Evolutionary conservation across 1,284 basidiomycete genomes (phyloP), one percentile per base, ranked within the genome.

Genomic region (Bondarzewia mesenterica): DNA sequence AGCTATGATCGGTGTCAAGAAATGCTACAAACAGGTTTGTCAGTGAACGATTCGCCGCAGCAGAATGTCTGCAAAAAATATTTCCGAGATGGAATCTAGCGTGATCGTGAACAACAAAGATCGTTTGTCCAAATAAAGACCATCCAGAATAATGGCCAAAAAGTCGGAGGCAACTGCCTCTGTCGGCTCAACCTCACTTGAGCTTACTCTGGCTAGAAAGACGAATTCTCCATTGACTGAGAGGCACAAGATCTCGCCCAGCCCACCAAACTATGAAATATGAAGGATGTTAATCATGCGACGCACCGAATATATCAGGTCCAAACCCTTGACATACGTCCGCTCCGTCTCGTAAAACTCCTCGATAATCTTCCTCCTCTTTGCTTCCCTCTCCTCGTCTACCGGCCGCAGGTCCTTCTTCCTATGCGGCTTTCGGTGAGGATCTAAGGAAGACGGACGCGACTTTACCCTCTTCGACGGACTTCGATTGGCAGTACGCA

Each of bases 331-430:
- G 12, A 90, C 76, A 58, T 93, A 93, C 0, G 81, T 76, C 58
- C 74, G 78, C 67, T 93, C 90, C 0, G 89, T 91, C 49, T 84
- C 80, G 55, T 80, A 78, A 53, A 93, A 81, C 62, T 93, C 91
- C 46, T 78, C 70, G 14, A 89, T 73, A 27, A 92, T 67, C 58
- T 69, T 70, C 51, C 64, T 58, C 47, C 72, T 64, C 58, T 71
- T 74, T 18, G 63, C 64, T 42, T 64, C 63, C 52, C 60, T 61
- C 46, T 59, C 61, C 53, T 63, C 63, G 52, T 69, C 66, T 16
- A 60, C 47, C 20, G 58, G 55, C 16, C 59, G 63, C 29, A 61
- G 57, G 50, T 63, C 63, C 43, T 60, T 60, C 48, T 61, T 58
- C 42, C 63, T 52, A 35, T 53, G 42, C 7, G 50, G 54, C 44